Conservation (phyloP, 169 alveolate genomes). For the Eimeria acervulina region DNA sequence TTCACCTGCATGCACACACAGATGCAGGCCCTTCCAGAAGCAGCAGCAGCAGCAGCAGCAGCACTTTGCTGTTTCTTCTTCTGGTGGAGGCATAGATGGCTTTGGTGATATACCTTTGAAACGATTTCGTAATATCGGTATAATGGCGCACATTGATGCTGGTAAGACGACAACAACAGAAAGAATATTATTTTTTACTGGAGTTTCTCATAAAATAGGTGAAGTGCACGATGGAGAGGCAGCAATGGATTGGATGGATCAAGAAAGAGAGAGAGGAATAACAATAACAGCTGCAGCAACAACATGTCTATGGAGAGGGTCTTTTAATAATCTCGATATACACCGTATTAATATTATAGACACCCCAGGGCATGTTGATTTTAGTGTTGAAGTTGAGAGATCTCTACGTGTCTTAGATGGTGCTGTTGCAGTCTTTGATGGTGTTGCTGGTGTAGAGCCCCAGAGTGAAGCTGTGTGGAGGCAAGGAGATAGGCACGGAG, state of each 20-base stretch:
- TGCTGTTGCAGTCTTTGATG: conserved; percentile 98
- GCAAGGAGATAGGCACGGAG: conserved; percentile 92
- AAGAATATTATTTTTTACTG: conserved; percentile 96
- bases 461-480: conserved; percentile 97
- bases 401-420: conserved; percentile 98
- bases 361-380: conserved; percentile 99
- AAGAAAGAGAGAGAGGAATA: conserved; percentile 98
- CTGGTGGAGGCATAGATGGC: no score
- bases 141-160: conserved; percentile 99
- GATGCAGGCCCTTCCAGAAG: background rate
- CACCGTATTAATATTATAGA: conserved; percentile 97
- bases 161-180: conserved; percentile 99
- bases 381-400: conserved; percentile 95
- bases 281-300: conserved; percentile 98
- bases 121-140: conserved; percentile 94
- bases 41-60: conserved; percentile 20
- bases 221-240: conserved; percentile 95
- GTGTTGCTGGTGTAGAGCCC: conserved; percentile 98
- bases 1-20: no score
- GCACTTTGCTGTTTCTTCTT: no score
- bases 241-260: conserved; percentile 97
- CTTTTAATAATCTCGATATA: background rate
- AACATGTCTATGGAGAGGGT: conserved; percentile 96
- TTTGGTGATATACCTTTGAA: conserved; percentile 82
- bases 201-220: conserved; percentile 93